Conservation (phyloP, 106 monocot species). For the Iris macrosiphon region DNA sequence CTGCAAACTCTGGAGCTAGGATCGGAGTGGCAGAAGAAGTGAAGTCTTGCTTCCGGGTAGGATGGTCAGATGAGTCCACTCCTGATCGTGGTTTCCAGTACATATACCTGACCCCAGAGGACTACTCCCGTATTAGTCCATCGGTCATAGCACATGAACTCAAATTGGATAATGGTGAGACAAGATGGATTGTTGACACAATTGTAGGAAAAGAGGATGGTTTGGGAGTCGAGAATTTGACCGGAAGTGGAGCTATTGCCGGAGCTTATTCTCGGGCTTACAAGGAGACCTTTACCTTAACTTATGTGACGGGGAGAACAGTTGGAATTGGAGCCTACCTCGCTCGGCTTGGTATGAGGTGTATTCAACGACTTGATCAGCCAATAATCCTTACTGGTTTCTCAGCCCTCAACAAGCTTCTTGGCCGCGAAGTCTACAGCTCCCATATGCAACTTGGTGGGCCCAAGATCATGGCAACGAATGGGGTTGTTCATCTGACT, state of each 20-base stretch:
- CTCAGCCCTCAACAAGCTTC: slow-evolving; percentile 89
- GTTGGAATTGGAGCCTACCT: slow-evolving; percentile 99
- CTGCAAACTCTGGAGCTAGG: slow-evolving; percentile 93
- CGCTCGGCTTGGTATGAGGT: slow-evolving; percentile 95
- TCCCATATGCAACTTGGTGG: slow-evolving; percentile 99
- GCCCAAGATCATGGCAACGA: slow-evolving; percentile 98
- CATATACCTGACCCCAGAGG: slow-evolving; percentile 74
- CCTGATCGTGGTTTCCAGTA: slow-evolving; percentile 96
- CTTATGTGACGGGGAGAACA: slow-evolving; percentile 85
- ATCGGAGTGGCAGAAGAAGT: slow-evolving; percentile 92
- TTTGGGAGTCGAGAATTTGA: slow-evolving; percentile 85
- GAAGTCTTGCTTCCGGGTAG: slow-evolving; percentile 73
- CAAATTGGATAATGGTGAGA: slow-evolving; percentile 79
- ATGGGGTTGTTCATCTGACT: slow-evolving; percentile 94
- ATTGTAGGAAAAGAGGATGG: slow-evolving; percentile 94
- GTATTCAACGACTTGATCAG: slow-evolving; percentile 94
- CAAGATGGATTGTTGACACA: slow-evolving; percentile 79
- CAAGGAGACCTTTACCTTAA: slow-evolving; percentile 88
- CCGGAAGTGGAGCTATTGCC: slow-evolving; percentile 94
- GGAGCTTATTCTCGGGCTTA: slow-evolving; percentile 88
- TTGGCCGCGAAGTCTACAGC: slow-evolving; percentile 94
- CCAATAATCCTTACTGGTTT: slow-evolving; percentile 98
- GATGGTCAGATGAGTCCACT: slow-evolving; percentile 75
- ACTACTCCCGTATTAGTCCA: slow-evolving; percentile 52
- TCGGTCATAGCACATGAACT: slow-evolving; percentile 95